Evolutionary conservation across 768 basidiomycete species (phyloP).

Genomic region (Calocybe indica): DNA sequence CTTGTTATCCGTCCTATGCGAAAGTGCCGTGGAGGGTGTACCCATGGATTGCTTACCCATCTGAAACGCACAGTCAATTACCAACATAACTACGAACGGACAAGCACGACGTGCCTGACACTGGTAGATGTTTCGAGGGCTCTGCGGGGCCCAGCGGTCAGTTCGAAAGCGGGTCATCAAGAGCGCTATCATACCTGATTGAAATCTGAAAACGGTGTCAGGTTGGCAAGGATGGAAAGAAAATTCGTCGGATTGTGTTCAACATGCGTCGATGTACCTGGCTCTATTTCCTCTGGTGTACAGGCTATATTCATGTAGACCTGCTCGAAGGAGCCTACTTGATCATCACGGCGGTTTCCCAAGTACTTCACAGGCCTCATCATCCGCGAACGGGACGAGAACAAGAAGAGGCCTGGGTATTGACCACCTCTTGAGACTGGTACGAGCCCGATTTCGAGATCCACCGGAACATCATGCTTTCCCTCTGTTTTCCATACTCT

Average conservation of each 20-base stretch:
- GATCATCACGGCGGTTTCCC: slow-evolving; percentile 79
- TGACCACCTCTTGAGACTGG: slow-evolving; percentile 89
- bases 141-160: slow-evolving; percentile 32
- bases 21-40: slow-evolving; percentile 87
- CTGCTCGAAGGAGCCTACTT: slow-evolving; percentile 95
- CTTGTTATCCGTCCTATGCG: slow-evolving; percentile 96
- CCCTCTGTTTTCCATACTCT: slow-evolving; percentile 95
- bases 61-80: slow-evolving; percentile 29
- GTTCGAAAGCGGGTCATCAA: slow-evolving; percentile 1
- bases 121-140: slow-evolving; percentile 88
- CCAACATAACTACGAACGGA: neutral
- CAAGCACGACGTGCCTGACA: slow-evolving; percentile 58
- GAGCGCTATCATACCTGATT: slow-evolving; percentile 68
- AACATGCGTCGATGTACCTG: slow-evolving; percentile 78
- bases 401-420: slow-evolving; percentile 93
- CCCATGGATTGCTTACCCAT: slow-evolving; percentile 99
- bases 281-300: slow-evolving; percentile 77
- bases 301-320: slow-evolving; percentile 99
- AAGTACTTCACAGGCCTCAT: slow-evolving; percentile 97
- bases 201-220: slow-evolving; percentile 99
- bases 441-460: slow-evolving; percentile 92
- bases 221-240: slow-evolving; percentile 91
- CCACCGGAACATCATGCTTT: slow-evolving; percentile 74
- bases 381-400: slow-evolving; percentile 84
- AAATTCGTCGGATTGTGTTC: slow-evolving; percentile 95